Evolutionary conservation across 225 moss, liverwort and hornwort genomes (phyloP).

Genomic region (Thuidium tamariscinum): DNA sequence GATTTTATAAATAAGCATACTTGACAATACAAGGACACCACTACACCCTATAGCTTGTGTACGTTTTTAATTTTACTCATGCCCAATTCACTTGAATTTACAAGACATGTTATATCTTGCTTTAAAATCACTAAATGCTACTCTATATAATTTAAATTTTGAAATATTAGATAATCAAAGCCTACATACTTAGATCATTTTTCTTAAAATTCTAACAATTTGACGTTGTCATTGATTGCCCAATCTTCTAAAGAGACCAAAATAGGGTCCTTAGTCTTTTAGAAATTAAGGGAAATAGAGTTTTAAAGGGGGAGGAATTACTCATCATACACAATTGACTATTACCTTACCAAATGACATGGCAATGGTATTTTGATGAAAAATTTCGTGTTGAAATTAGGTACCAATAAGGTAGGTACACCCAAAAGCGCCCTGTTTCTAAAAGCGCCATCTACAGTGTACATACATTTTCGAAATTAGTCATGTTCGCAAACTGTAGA

Average conservation of each 20-base stretch:
- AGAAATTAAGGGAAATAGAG: not conserved
- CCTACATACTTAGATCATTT: not conserved
- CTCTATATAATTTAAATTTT: too few species aligned
- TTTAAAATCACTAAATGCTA: not conserved
- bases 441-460: too few species aligned
- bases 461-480: too few species aligned
- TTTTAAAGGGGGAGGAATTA: not conserved
- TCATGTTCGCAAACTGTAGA: too few species aligned
- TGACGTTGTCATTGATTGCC: not conserved
- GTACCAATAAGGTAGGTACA: too few species aligned
- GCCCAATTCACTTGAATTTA: too few species aligned
- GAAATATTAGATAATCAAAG: not conserved
- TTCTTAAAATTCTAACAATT: not conserved
- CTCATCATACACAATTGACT: rapidly evolving
- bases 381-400: not conserved
- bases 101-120: not conserved
- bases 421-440: too few species aligned
- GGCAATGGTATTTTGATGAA: not conserved
- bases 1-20: not conserved
- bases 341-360: rapidly evolving
- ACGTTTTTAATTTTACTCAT: not conserved
- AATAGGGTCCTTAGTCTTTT: rapidly evolving
- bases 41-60: rapidly evolving
- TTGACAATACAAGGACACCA: not conserved
- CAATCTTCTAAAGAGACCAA: not conserved